Percentiles rank a stretch among this genome's conserved stretches.
Evolutionary conservation across 1,284 basidiomycete species (phyloP).

Genomic region (Cutaneotrichosporon cavernicola): DNA sequence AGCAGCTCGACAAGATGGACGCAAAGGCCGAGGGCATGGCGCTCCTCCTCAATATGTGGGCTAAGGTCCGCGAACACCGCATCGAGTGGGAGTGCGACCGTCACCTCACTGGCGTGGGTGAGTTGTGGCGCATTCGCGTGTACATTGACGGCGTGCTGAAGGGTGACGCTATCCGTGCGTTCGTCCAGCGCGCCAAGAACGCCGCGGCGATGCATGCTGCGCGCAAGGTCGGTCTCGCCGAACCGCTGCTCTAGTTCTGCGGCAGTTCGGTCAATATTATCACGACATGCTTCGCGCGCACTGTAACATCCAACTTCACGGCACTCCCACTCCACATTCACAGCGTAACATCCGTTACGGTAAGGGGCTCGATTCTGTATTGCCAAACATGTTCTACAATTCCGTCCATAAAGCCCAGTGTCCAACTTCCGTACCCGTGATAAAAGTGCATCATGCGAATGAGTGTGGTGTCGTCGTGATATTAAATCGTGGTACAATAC

Average conservation of each 20-base stretch:
- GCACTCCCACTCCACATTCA: neutral
- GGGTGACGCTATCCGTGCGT: constrained; percentile 38
- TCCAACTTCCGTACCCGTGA: neutral
- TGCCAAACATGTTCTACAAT: no score
- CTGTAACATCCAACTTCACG: no score
- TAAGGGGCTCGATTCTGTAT: constrained; percentile 20
- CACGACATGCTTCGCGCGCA: no score
- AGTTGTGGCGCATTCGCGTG: constrained; percentile 34
- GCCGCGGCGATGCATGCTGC: constrained; percentile 42
- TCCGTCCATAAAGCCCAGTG: neutral
- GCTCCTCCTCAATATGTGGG: constrained; percentile 33
- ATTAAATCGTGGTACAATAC: constrained; percentile 11
- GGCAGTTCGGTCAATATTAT: no score
- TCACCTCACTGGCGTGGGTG: constrained; percentile 36
- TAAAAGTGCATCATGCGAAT: constrained; percentile 12
- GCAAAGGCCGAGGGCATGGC: constrained; percentile 34
- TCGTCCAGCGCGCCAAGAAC: constrained; percentile 38
- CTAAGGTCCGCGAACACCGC: constrained; percentile 19
- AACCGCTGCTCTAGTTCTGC: neutral
- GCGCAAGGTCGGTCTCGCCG: constrained; percentile 36
- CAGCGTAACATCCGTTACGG: no score
- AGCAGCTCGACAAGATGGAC: constrained; percentile 35
- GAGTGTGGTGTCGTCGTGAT: constrained; percentile 6
- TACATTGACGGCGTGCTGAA: constrained; percentile 41
- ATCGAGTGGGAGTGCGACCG: constrained; percentile 36